A percentile compares a stretch with the other conserved stretches of the same genome.
Evolutionary conservation across 768 basidiomycete genomes (phyloP).

Genomic region (Termitomyces sp.): DNA sequence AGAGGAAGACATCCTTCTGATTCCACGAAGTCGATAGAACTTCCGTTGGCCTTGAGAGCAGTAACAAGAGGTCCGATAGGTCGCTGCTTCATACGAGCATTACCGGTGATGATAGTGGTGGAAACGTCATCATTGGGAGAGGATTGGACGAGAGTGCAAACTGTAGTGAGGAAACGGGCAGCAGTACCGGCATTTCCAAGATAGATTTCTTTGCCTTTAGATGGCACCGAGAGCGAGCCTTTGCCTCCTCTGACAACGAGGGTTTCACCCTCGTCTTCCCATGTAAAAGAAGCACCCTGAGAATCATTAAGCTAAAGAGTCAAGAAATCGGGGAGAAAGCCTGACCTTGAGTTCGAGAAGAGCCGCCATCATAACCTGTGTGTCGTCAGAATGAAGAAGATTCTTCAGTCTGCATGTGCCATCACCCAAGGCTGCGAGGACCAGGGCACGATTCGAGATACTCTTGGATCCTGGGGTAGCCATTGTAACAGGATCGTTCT

Average conservation of each 20-base stretch:
- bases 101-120: constrained; percentile 88
- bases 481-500: constrained; percentile 61
- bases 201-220: constrained; percentile 84
- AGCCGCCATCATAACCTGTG: constrained; percentile 98
- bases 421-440: constrained; percentile 86
- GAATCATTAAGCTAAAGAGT: constrained; percentile 4
- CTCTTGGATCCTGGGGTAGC: constrained; percentile 95
- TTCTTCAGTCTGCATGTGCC: constrained; percentile 90
- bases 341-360: constrained; percentile 80
- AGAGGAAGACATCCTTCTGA: constrained; percentile 84
- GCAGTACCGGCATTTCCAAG: constrained; percentile 98
- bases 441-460: constrained; percentile 91
- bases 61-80: constrained; percentile 95
- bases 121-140: constrained; percentile 34
- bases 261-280: constrained; percentile 97
- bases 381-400: constrained; percentile 94
- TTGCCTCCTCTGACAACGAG: constrained; percentile 87
- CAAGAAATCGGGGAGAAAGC: constrained; percentile 3
- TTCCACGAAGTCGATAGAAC: constrained; percentile 75
- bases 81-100: constrained; percentile 98
- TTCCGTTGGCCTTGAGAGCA: constrained; percentile 81
- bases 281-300: constrained; percentile 87
- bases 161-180: constrained; percentile 94
- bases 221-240: constrained; percentile 76
- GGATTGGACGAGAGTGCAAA: constrained; percentile 81